Percentiles rank a stretch among this genome's conserved stretches.
phyloP scores from a whole-genome alignment of 306 rosid genomes.

The Lagenaria siceraria region DNA sequence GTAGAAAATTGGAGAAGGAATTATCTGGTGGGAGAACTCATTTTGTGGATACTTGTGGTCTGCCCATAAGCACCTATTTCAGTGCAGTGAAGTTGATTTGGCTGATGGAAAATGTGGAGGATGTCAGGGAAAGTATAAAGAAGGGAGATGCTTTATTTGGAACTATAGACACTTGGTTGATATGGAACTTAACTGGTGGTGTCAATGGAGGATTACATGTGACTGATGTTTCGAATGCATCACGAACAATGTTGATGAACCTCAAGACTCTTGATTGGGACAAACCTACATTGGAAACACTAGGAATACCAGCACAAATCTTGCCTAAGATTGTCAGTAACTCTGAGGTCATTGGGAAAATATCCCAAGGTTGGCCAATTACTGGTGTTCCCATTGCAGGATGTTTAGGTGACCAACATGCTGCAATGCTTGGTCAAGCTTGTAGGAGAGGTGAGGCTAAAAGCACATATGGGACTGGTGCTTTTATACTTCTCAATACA shows the following conservation, averaged over 20 bases:
- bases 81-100: conserved; percentile 76
- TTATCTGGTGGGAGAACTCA: conserved; percentile 67
- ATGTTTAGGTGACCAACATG: conserved; percentile 92
- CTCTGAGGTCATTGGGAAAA: conserved; percentile 61
- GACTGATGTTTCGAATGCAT: conserved; percentile 84
- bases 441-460: conserved; percentile 80
- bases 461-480: conserved; percentile 91
- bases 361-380: conserved; percentile 58
- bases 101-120: conserved; percentile 67
- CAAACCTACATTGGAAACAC: conserved; percentile 34
- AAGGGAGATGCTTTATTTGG: conserved; percentile 76
- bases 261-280: conserved; percentile 76
- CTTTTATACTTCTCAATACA: conserved; percentile 77
- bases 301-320: conserved; percentile 40
- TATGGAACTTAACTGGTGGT: conserved; percentile 87
- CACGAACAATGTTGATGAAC: conserved; percentile 86
- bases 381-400: conserved; percentile 71
- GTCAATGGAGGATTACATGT: conserved; percentile 57
- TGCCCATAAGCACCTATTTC: conserved; percentile 80
- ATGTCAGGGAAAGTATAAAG: conserved; percentile 45
- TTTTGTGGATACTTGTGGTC: conserved; percentile 63
- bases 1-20: conserved; percentile 68
- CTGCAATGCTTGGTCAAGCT: conserved; percentile 81
- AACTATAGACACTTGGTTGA: conserved; percentile 77
- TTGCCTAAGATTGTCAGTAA: conserved; percentile 75